These are phyloP conservation scores for Neoboletus magnificus DNA, from an alignment of 768 basidiomycete species.

Conservation along the genomic window DNA sequence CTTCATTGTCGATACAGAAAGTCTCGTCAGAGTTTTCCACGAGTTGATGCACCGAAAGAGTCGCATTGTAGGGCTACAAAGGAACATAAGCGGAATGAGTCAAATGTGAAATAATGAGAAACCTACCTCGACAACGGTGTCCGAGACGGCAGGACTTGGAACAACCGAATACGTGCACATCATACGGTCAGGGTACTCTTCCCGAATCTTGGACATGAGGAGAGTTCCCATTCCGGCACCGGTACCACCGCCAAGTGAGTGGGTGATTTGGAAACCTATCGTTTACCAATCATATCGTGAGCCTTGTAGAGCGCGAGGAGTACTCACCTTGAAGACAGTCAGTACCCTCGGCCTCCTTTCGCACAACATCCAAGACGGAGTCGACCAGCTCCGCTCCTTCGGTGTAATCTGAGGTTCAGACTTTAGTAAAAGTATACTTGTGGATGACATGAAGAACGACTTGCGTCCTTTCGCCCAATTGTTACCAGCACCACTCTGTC, in stretches of 20 bases:
- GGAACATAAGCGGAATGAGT: not conserved
- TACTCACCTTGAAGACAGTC: slow-evolving; percentile 92
- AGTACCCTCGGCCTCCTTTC: slow-evolving; percentile 97
- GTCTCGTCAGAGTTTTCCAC: slow-evolving; percentile 99
- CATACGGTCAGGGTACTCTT: slow-evolving; percentile 99
- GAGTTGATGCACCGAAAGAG: slow-evolving; percentile 95
- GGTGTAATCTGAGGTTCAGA: slow-evolving; percentile 56
- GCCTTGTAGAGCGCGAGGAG: not conserved
- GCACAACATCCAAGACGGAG: slow-evolving; percentile 95
- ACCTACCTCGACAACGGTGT: slow-evolving; percentile 92
- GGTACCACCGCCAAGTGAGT: slow-evolving; percentile 98
- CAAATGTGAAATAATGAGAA: not conserved
- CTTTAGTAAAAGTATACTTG: not conserved
- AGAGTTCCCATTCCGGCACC: slow-evolving; percentile 99
- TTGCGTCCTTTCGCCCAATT: slow-evolving; percentile 99
- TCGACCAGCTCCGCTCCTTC: slow-evolving; percentile 99
- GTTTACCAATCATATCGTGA: slow-evolving; percentile 3
- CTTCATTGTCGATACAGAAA: slow-evolving; percentile 99
- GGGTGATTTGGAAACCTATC: slow-evolving; percentile 96
- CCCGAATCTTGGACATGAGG: slow-evolving; percentile 97
- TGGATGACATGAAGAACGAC: slow-evolving; percentile 31
- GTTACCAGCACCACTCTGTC: slow-evolving; percentile 97
- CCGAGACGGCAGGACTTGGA: slow-evolving; percentile 95
- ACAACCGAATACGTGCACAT: slow-evolving; percentile 99
- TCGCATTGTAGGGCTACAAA: slow-evolving; percentile 91